Evolutionary conservation across 192 early-diverging fungal genomes (phyloP).

Genomic region (Chytriomyces sp.): DNA sequence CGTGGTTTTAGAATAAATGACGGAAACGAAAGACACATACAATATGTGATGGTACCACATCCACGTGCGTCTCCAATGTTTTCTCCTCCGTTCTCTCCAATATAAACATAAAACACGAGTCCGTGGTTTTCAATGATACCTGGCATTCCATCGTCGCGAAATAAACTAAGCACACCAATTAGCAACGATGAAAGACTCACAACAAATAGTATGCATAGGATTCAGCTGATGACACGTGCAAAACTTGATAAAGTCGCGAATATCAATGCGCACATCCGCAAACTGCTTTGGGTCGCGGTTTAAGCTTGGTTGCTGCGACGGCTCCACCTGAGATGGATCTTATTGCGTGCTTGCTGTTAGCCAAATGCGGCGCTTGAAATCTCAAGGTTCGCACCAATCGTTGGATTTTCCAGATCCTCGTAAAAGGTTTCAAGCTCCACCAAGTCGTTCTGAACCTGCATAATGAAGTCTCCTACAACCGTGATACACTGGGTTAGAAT

Average conservation of each 20-base stretch:
- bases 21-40: background rate
- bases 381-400: constrained; percentile 46
- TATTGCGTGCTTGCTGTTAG: constrained; percentile 25
- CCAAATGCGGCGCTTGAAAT: background rate
- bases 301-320: constrained; percentile 25
- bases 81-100: constrained; percentile 24
- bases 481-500: background rate
- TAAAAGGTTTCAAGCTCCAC: constrained; percentile 63
- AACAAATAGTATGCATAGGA: constrained; percentile 80
- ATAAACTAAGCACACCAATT: too few relatives aligned
- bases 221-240: constrained; percentile 73
- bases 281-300: constrained; percentile 49
- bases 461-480: constrained; percentile 59
- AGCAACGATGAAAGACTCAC: constrained; percentile 40
- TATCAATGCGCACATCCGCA: constrained; percentile 67
- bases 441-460: constrained; percentile 61
- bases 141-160: too few relatives aligned
- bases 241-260: constrained; percentile 77
- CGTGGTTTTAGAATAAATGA: too few relatives aligned
- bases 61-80: constrained; percentile 17
- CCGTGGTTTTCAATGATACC: constrained; percentile 40
- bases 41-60: constrained; percentile 29
- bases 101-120: constrained; percentile 34
- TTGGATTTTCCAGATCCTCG: constrained; percentile 61
- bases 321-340: constrained; percentile 40